Percentiles rank a stretch among this genome's conserved stretches.
Evolutionary conservation across 176 grass and related monocot genomes (phyloP).

Genomic region (Canna indica): DNA sequence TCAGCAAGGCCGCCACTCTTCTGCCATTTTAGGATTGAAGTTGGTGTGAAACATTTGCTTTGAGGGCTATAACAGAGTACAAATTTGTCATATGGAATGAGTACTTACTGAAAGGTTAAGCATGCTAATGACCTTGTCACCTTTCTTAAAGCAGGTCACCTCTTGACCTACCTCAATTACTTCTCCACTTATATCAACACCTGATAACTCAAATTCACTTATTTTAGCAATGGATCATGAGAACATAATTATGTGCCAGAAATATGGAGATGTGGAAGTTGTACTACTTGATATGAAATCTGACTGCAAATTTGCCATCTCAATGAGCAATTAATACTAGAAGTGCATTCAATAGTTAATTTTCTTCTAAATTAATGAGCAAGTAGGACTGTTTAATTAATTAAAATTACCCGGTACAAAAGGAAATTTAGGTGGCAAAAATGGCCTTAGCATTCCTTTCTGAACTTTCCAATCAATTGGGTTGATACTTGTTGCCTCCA

Average conservation of each 20-base stretch:
- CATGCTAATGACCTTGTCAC: slow-evolving; percentile 15
- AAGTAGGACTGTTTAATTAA: no score
- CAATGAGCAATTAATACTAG: no score
- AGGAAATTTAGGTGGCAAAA: slow-evolving; percentile 41
- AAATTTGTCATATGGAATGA: no score
- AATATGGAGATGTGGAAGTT: no score
- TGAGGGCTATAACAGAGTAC: no score
- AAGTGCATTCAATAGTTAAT: no score
- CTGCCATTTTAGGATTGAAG: slow-evolving; percentile 20
- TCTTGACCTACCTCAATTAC: not conserved
- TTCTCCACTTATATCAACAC: slow-evolving; percentile 7
- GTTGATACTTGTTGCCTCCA: slow-evolving; percentile 41
- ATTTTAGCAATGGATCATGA: not conserved
- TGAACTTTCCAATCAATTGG: slow-evolving; percentile 41
- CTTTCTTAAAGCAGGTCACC: not conserved
- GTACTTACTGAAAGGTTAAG: not conserved
- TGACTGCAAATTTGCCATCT: no score
- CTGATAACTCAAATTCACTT: not conserved
- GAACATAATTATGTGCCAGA: no score
- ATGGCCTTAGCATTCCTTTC: slow-evolving; percentile 38
- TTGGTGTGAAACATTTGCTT: not conserved
- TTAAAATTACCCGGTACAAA: slow-evolving; percentile 46
- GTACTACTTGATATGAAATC: no score
- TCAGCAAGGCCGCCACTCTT: slow-evolving; percentile 49
- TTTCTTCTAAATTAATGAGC: no score